Conservation (phyloP, 805 yeast species). For the Wickerhamomyces chambardii region DNA sequence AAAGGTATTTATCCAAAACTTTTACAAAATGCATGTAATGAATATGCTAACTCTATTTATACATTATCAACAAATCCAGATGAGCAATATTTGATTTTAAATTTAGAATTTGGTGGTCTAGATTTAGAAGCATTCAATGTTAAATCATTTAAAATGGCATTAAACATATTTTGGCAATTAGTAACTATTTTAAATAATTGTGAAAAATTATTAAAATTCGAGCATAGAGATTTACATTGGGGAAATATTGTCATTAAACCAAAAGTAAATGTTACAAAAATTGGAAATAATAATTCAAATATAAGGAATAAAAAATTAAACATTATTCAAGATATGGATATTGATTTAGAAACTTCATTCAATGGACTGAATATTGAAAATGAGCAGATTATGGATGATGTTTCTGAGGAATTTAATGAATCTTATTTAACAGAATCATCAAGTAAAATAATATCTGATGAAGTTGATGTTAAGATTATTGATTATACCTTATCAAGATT, state of each 20-base stretch:
- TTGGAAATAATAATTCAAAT: too few species aligned
- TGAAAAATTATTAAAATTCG: constrained; percentile 46
- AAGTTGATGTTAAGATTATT: constrained; percentile 36
- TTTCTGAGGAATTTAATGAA: constrained; percentile 1
- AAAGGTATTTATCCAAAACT: constrained; percentile 32
- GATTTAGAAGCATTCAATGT: constrained; percentile 35
- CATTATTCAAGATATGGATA: constrained; percentile 1
- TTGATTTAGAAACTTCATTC: constrained; percentile 11
- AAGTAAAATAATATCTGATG: too few species aligned
- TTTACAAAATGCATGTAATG: constrained; percentile 36
- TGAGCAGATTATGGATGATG: constrained; percentile 6
- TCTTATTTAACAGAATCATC: too few species aligned
- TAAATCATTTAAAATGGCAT: constrained; percentile 26
- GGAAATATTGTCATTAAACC: constrained; percentile 47
- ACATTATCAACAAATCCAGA: constrained; percentile 21
- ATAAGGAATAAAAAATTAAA: neutral
- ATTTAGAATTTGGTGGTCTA: constrained; percentile 30
- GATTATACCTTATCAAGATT: constrained; percentile 53
- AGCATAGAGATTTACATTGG: constrained; percentile 66
- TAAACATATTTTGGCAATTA: constrained; percentile 43
- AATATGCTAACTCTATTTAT: constrained; percentile 18
- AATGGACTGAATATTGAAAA: constrained; percentile 12
- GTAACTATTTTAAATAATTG: constrained; percentile 39
- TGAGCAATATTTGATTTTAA: constrained; percentile 23
- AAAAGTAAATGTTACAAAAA: too few species aligned